Percentiles rank a stretch among this genome's conserved stretches.
Conservation (phyloP, 257 asterid species). For the Euphrasia confusa region DNA sequence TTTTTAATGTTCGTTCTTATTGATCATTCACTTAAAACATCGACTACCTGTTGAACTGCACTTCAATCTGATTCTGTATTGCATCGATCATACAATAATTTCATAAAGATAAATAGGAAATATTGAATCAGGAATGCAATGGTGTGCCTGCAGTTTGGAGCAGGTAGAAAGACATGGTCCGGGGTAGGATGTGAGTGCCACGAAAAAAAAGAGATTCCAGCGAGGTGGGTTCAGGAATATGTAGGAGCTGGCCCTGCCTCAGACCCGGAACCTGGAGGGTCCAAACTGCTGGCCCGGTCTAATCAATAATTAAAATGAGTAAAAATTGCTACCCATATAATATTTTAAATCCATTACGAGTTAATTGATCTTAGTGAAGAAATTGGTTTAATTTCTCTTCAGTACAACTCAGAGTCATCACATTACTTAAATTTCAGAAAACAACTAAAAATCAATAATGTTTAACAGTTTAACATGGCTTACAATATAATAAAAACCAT, state of each 20-base stretch:
- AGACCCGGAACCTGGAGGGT: neutral
- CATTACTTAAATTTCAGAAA: neutral
- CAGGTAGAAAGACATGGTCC: neutral
- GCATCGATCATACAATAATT: neutral
- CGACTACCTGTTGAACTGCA: neutral
- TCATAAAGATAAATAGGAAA: neutral
- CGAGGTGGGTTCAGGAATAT: neutral
- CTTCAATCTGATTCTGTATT: constrained; percentile 4
- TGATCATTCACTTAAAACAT: neutral
- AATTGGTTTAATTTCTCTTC: neutral
- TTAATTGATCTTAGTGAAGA: constrained; percentile 1
- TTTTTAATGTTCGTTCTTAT: neutral
- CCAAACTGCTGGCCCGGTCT: neutral
- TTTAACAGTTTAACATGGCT: too few species aligned
- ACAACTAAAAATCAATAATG: too few species aligned
- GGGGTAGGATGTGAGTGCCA: neutral
- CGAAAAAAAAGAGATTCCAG: neutral
- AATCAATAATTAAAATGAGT: neutral
- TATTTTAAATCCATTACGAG: neutral
- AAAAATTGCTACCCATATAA: neutral
- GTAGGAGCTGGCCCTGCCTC: neutral
- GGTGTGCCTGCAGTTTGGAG: neutral
- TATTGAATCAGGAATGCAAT: neutral
- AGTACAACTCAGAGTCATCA: neutral
- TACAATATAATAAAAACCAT: neutral